phyloP scores from a whole-genome alignment of 1,284 basidiomycete genomes.

The Xerocomus cyaneibrunnescens region DNA sequence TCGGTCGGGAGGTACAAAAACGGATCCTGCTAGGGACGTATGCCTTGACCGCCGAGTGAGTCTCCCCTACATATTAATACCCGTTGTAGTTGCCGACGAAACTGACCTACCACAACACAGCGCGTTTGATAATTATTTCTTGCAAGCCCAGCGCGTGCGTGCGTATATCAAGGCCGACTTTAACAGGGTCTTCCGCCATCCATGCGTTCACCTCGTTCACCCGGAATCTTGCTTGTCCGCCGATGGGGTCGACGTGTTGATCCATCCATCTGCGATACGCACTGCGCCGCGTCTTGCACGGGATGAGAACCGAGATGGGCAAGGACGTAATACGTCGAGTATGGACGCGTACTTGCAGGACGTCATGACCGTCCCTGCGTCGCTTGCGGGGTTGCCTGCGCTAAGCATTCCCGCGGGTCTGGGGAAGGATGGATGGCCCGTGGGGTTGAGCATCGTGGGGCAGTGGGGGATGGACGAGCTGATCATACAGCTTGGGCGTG shows the following conservation, averaged over 20 bases:
- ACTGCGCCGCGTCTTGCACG: conserved; percentile 73
- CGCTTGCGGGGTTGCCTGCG: conserved; percentile 85
- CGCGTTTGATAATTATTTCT: conserved; percentile 95
- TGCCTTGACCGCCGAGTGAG: conserved; percentile 88
- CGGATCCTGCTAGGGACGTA: conserved; percentile 93
- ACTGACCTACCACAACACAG: conserved; percentile 39
- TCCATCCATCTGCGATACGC: conserved; percentile 83
- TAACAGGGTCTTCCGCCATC: conserved; percentile 60
- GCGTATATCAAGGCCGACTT: conserved; percentile 75
- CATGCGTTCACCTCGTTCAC: conserved; percentile 45
- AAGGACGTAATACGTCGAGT: conserved; percentile 18
- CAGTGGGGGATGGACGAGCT: too few relatives aligned
- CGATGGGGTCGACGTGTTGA: conserved; percentile 71
- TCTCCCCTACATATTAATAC: not conserved
- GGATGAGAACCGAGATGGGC: conserved; percentile 56
- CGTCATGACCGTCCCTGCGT: conserved; percentile 89
- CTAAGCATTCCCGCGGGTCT: conserved; percentile 64
- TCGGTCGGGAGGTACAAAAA: conserved; percentile 85
- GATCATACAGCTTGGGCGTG: conserved; percentile 38
- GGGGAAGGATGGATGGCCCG: conserved; percentile 71
- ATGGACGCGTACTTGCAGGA: conserved; percentile 84
- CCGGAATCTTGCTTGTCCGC: conserved; percentile 4
- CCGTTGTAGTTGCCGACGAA: not conserved
- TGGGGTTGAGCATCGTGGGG: conserved; percentile 63
- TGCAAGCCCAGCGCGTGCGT: conserved; percentile 87